Evolutionary conservation across 2,329 filamentous ascomycete genomes (phyloP), one percentile per base, ranked within the genome.

Genomic region (Ambrosiella cleistominuta): DNA sequence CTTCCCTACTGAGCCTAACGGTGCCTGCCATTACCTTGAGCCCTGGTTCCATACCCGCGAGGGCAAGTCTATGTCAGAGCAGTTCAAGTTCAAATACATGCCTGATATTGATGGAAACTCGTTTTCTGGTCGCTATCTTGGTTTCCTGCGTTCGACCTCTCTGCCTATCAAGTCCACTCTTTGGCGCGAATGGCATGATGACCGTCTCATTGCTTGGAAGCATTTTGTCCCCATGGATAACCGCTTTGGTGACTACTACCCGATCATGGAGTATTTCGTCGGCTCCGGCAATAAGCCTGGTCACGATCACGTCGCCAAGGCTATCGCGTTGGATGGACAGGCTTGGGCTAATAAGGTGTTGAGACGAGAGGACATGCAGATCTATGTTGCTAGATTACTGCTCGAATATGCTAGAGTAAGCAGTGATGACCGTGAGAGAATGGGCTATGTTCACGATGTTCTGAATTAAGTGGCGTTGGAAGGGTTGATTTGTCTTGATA

Each of bases 211-310:
- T 1, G 76, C 85, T 0, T 93, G 87, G 86, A 80, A 81, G 64
- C 87, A 93, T 68, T 91, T 87, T 64, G 82, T 89, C 1, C 87
- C 87, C 13, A 82, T 91, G 77, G 84, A 89, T 66, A 85, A 79
- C 65, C 78, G 81, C 1, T 89, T 83, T 64, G 71, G 78, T 40
- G 87, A 90, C 63, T 76, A 85, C 64, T 89, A 82, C 61, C 81
- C 79, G 49, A 81, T 88, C 58, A 75, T 88, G 74, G 80, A 85
- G 59, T 90, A 87, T 65, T 88, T 90, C 64, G 65, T 86, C 3
- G 56, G 56, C 5, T 73, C 70, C 13, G 66, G 65, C 8, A 66
- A 68, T 2, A 68, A 66, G 1, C 73, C 70, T 15, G 66, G 65
- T 8, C 67, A 68, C 4, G 69, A 66, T 1, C 68, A 69, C 1